Conservation (phyloP, 129 eudicot genomes). For the Daucus carota region DNA sequence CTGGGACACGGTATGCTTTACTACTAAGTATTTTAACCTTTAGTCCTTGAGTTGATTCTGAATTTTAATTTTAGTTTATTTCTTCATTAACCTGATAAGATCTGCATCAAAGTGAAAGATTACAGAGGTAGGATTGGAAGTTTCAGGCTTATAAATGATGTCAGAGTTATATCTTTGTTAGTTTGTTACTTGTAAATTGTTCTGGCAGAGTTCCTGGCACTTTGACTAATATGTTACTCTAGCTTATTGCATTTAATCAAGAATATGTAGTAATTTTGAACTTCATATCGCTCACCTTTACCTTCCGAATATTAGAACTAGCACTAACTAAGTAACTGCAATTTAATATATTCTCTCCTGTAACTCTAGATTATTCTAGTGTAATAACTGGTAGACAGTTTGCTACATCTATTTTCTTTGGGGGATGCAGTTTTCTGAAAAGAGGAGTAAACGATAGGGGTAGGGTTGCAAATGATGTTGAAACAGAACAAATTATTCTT, state of each 20-base stretch:
- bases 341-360: background rate
- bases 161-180: background rate
- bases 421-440: conserved; percentile 62
- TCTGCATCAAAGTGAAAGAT: background rate
- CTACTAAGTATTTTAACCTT: conserved; percentile 7
- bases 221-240: background rate
- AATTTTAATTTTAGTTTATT: background rate
- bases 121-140: background rate
- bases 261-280: background rate
- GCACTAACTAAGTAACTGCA: background rate
- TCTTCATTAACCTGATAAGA: background rate
- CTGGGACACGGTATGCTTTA: conserved; percentile 81
- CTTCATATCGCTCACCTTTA: background rate
- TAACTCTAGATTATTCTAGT: background rate
- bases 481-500: conserved; percentile 90
- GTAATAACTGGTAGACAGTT: background rate
- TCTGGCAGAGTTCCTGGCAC: background rate
- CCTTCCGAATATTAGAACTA: background rate
- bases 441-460: conserved; percentile 97
- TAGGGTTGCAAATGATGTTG: conserved; percentile 98
- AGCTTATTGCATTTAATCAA: background rate
- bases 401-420: background rate
- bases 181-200: background rate
- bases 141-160: background rate
- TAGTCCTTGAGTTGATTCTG: background rate